Evolutionary conservation across 2,329 filamentous ascomycete genomes (phyloP), one percentile per base, ranked within the genome.

Genomic region (Colletotrichum lupini): DNA sequence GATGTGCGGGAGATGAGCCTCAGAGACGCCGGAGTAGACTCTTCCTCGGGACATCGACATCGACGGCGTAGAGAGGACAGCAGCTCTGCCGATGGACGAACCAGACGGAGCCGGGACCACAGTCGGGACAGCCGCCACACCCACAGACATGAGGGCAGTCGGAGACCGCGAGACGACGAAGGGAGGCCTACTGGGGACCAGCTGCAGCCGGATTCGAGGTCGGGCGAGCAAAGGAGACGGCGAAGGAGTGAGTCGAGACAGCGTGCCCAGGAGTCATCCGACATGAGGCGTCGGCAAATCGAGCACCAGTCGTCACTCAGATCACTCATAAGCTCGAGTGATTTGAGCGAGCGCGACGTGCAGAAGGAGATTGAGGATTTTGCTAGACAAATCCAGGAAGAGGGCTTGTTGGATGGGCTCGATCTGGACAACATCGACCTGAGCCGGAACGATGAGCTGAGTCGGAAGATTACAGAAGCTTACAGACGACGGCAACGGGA

Each of bases 321-420:
- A 66, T 97, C 94, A 11, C 84, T 98, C 72, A 91, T 98, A 72
- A 95, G 94, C 78, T 90, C 92, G 5, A 94, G 93, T 0, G 93
- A 95, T 75, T 87, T 94, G 70, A 94, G 94, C 77, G 91, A 92
- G 58, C 89, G 91, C 24, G 93, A 96, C 76, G 92, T 97, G 77
- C 93, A 98, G 80, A 91, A 93, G 73, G 95, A 98, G 80, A 97
- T 98, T 72, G 90, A 97, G 76, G 95, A 97, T 73, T 97, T 98
- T 77, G 90, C 97, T 76, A 90, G 94, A 56, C 95, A 97, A 80
- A 98, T 97, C 72, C 89, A 95, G 76, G 93, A 96, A 75, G 95
- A 98, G 79, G 95, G 96, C 0, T 84, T 98, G 24, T 83, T 98
- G 42, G 94, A 98, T 78, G 95, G 95, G 22, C 91, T 98, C 59